Evolutionary conservation across 2,329 filamentous ascomycete genomes (phyloP).

Genomic region (Dissoconium aciculare): DNA sequence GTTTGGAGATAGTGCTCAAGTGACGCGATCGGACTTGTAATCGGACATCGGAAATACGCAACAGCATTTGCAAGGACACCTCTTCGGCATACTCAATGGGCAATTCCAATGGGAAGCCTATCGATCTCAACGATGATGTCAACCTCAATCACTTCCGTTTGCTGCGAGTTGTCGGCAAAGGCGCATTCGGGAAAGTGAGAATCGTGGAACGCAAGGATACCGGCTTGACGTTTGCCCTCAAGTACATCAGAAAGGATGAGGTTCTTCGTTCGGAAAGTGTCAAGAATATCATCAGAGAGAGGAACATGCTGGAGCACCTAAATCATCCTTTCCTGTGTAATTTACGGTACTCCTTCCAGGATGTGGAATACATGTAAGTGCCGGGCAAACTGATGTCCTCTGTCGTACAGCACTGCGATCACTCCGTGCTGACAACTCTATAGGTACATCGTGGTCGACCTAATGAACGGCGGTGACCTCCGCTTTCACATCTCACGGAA

Average conservation of each 20-base stretch:
- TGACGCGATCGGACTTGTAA: too few relatives aligned
- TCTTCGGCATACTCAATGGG: conserved; percentile 47
- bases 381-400: background rate
- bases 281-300: conserved; percentile 92
- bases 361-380: conserved; percentile 91
- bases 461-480: conserved; percentile 95
- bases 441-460: conserved; percentile 82
- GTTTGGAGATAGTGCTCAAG: too few relatives aligned
- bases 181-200: conserved; percentile 95
- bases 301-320: conserved; percentile 93
- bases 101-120: conserved; percentile 86
- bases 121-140: conserved; percentile 87
- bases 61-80: conserved; percentile 1
- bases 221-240: conserved; percentile 81
- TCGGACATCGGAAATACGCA: too few relatives aligned
- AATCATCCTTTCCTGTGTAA: conserved; percentile 98
- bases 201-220: conserved; percentile 98
- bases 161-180: conserved; percentile 87
- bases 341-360: conserved; percentile 95
- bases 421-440: conserved; percentile 12
- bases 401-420: conserved; percentile 11
- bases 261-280: conserved; percentile 96
- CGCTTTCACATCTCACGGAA: conserved; percentile 97
- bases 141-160: conserved; percentile 96
- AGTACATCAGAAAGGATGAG: conserved; percentile 98